Base-by-base conservation (phyloP, 208 protist species). In the Angomonas ambiguus region DNA sequence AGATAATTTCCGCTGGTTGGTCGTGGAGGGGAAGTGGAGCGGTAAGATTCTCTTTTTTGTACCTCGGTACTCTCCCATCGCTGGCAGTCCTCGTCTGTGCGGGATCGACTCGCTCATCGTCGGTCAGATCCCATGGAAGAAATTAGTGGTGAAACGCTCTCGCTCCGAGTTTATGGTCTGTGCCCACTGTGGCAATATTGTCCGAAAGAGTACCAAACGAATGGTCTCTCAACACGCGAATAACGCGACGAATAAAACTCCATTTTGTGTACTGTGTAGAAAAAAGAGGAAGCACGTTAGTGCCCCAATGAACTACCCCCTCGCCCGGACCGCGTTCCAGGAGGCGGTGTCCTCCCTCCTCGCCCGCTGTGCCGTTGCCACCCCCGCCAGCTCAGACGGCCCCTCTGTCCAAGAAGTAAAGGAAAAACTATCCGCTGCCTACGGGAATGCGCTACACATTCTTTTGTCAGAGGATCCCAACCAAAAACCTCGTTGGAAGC, bases 1-100 rank as follows among this genome's bases (percentile, higher is more conserved):
- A 16, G 80, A 82, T 62, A 79, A 82, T 53, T 69, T 69, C 33
- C 80, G 80, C 57, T 82, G 76, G 80, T 41, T 80, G 2, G 35
- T 86, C 1, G 60, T 80, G 30, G 69, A 71, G 10, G 80, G 80
- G 2, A 58, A 72, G 51, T 81, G 71, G 80, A 22, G 49, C 20
- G 61, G 51, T 10, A 53, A 79, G 32, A 55, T 80, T 2, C 10
- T 86, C 1, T 67, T 82, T 31, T 82, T 86, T 51, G 62, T 68
- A 1, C 77, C 74, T 0, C 60, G 51, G 31, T 51, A 11, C 20
- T 22, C 55, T 8, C 55, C 55, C 1, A 6, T 61, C 4, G 1
- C 8, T 5, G 28, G n/a, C 10, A 4, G 2, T n/a, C 25, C 1
- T 16, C 4, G 3, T 4, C 10, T 69, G 18, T 34, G 51, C 8